Conservation (phyloP, 345 rosid species). For the Sonneratia caseolaris region DNA sequence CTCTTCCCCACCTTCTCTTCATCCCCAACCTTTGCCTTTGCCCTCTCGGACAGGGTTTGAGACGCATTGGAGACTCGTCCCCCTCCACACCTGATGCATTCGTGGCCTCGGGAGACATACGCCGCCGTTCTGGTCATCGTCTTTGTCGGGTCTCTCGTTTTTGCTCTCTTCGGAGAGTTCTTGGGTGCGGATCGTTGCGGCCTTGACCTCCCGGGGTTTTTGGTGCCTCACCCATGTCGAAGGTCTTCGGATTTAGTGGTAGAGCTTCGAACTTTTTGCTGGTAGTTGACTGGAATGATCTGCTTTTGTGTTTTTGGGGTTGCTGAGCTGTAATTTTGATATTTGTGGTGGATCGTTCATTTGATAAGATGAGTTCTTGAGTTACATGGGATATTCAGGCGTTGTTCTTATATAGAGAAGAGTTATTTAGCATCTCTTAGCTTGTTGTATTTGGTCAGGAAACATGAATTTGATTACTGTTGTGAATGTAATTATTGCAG, state of each 20-base stretch:
- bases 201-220: conserved; percentile 35
- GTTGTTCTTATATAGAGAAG: not conserved
- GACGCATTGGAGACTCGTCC: conserved; percentile 14
- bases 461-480: conserved; percentile 4
- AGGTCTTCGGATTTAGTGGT: conserved; percentile 63
- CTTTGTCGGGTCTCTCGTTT: conserved; percentile 34
- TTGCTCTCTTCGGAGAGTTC: conserved; percentile 79
- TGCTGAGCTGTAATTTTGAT: not conserved
- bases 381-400: not conserved
- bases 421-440: not conserved
- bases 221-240: conserved; percentile 61
- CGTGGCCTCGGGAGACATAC: conserved; percentile 12
- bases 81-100: conserved; percentile 45
- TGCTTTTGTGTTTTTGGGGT: not conserved
- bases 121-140: conserved; percentile 10
- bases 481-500: too few species aligned
- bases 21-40: conserved; percentile 25
- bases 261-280: conserved; percentile 8
- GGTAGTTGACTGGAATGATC: not conserved
- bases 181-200: conserved; percentile 24
- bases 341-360: not conserved
- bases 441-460: not conserved
- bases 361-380: not conserved
- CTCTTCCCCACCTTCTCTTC: not conserved
- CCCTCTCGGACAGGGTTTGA: conserved; percentile 82